A percentile compares a stretch with the other conserved stretches of the same genome.
Evolutionary conservation across 176 grass and related monocot species (phyloP).

Genomic region (Typha latifolia): DNA sequence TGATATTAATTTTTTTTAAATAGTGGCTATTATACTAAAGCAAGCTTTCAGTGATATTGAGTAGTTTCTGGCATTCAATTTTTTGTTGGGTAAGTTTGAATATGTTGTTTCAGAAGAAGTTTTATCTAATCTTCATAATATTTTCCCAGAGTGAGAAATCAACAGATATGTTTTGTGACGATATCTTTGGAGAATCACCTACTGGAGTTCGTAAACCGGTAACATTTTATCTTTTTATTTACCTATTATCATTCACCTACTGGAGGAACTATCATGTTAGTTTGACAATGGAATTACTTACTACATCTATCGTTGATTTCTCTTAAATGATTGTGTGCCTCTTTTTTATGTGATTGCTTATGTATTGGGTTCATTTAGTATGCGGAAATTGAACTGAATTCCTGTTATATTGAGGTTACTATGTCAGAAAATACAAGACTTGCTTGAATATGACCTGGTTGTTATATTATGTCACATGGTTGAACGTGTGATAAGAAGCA

Average conservation of each 20-base stretch:
- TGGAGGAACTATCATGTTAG: neutral
- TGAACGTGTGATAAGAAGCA: too few species aligned
- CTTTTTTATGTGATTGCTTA: neutral
- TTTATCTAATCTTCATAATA: neutral
- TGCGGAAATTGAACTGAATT: too few species aligned
- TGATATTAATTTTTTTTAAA: slow-evolving; percentile 1
- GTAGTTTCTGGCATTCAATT: neutral
- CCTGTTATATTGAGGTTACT: too few species aligned
- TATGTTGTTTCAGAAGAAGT: neutral
- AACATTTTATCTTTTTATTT: slow-evolving; percentile 16
- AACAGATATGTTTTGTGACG: slow-evolving; percentile 86
- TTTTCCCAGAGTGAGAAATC: slow-evolving; percentile 84
- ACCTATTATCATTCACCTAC: neutral
- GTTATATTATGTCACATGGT: too few species aligned
- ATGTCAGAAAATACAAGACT: too few species aligned
- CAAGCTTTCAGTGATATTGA: neutral
- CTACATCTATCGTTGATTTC: neutral
- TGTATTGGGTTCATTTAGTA: too few species aligned
- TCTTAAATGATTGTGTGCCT: neutral
- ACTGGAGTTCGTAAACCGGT: slow-evolving; percentile 65
- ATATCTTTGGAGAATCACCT: slow-evolving; percentile 96
- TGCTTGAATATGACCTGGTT: too few species aligned
- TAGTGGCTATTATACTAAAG: neutral
- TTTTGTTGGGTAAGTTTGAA: neutral
- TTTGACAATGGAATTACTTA: neutral